Conservation (phyloP, 305 asterid genomes). For the Fraxinus albicans region DNA sequence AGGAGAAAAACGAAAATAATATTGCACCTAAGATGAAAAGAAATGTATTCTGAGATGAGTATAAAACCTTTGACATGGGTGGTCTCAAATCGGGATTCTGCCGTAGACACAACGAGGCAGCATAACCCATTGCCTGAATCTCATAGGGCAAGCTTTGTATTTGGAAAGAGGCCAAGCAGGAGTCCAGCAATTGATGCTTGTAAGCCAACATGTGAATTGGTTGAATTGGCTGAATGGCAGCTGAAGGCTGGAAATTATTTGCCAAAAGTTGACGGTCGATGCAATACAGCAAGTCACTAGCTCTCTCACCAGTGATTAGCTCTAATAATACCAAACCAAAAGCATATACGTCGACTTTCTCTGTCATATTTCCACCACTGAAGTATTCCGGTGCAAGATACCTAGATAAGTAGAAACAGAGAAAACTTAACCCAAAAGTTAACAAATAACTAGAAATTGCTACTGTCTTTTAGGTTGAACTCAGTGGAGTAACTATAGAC, state of each 20-base stretch:
- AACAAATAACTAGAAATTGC: background rate
- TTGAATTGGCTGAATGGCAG: constrained; percentile 46
- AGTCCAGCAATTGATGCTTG: constrained; percentile 56
- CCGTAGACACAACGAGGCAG: constrained; percentile 74
- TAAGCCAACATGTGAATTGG: constrained; percentile 49
- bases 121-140: constrained; percentile 64
- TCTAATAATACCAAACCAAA: constrained; percentile 74
- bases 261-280: constrained; percentile 43
- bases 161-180: constrained; percentile 45
- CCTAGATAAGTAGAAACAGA: constrained; percentile 30
- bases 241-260: constrained; percentile 44
- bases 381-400: constrained; percentile 82
- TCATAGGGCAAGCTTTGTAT: constrained; percentile 50
- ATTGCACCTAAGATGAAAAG: background rate
- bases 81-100: constrained; percentile 79
- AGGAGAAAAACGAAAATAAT: background rate
- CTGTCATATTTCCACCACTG: constrained; percentile 52
- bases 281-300: constrained; percentile 50
- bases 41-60: background rate
- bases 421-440: background rate
- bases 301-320: constrained; percentile 65
- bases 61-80: constrained; percentile 78
- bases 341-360: constrained; percentile 79
- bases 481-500: background rate
- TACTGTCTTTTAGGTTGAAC: background rate